Evolutionary conservation across 2,329 filamentous ascomycete genomes (phyloP).

Genomic region (Claviceps cyperi): DNA sequence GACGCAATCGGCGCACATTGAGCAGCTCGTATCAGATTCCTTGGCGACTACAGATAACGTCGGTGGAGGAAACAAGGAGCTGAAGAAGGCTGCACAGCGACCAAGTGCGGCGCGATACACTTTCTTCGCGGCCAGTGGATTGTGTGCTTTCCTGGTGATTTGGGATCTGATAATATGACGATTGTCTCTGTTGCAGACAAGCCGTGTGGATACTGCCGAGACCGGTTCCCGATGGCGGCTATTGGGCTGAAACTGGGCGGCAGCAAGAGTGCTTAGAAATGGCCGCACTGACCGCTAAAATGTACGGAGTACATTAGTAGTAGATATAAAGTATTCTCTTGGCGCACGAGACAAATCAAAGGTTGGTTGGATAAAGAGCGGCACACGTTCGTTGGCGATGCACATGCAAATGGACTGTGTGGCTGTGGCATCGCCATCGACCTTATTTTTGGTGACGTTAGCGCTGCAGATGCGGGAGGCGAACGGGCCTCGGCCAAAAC

Average conservation of each 20-base stretch:
- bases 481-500: not conserved
- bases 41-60: conserved; percentile 74
- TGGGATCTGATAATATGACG: conserved; percentile 57
- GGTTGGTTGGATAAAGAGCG: no score
- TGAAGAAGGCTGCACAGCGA: conserved; percentile 66
- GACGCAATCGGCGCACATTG: conserved; percentile 77
- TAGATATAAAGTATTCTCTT: not conserved
- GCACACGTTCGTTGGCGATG: no score
- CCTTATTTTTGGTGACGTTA: no score
- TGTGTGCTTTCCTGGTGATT: conserved; percentile 59
- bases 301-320: no score
- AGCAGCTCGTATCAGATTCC: conserved; percentile 75
- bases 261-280: not conserved
- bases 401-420: no score
- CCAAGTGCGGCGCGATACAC: conserved; percentile 62
- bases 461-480: not conserved
- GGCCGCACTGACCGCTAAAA: no score
- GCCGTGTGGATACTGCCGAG: not conserved
- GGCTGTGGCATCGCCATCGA: no score
- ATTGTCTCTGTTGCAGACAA: not conserved
- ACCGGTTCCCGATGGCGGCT: not conserved
- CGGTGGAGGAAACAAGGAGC: conserved; percentile 74
- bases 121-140: conserved; percentile 63
- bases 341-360: no score
- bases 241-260: not conserved